Evolutionary conservation across 192 early-diverging fungal genomes (phyloP).

Genomic region (Oehlia diaphana): DNA sequence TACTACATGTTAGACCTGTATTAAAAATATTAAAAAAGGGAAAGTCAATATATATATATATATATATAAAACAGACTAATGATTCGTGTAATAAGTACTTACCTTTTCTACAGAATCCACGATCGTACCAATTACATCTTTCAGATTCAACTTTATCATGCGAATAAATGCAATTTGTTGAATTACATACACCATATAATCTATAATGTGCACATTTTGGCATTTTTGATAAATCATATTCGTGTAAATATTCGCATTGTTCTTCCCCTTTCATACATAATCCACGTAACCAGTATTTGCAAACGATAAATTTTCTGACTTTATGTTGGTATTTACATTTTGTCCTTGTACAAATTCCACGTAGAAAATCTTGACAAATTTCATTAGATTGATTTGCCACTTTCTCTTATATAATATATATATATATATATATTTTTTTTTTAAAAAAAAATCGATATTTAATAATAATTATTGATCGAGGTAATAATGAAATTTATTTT

Average conservation of each 20-base stretch:
- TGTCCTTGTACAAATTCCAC: background rate
- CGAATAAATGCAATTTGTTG: background rate
- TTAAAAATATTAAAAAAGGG: no score
- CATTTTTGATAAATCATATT: slow-evolving; percentile 1
- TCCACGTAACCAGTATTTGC: slow-evolving; percentile 13
- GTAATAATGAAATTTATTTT: background rate
- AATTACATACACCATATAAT: background rate
- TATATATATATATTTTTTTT: background rate
- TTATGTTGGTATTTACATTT: background rate
- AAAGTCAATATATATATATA: no score
- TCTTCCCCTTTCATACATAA: slow-evolving; percentile 15
- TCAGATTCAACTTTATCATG: background rate
- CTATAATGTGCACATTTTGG: slow-evolving; percentile 11
- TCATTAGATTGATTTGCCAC: background rate
- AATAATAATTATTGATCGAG: background rate
- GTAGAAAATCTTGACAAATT: slow-evolving; percentile 5
- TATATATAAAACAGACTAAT: no score
- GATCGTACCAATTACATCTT: background rate
- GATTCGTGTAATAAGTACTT: background rate
- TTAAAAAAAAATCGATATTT: background rate
- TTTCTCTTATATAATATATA: background rate
- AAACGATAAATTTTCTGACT: background rate
- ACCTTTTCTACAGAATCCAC: slow-evolving; percentile 8
- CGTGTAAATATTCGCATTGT: slow-evolving; percentile 7
- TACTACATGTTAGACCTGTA: background rate